These are phyloP conservation scores for Rachicladosporium sp. DNA, from an alignment of 2,329 filamentous ascomycete genomes.

Conservation along the genomic window DNA sequence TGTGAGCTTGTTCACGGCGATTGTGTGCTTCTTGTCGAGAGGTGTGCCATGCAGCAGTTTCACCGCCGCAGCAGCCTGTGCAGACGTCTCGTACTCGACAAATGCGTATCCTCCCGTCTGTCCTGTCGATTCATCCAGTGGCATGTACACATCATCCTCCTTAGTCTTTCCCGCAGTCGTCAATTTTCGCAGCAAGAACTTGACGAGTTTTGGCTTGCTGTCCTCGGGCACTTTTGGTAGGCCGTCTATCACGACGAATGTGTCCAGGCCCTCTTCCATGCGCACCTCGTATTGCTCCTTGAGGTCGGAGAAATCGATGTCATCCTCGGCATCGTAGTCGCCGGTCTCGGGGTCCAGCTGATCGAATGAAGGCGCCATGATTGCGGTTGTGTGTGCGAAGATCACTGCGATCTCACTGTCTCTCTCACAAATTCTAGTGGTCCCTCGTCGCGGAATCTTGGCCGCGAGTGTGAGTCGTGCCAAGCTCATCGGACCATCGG, in stretches of 20 bases:
- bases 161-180: slow-evolving; percentile 71
- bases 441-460: no score
- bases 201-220: slow-evolving; percentile 85
- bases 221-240: slow-evolving; percentile 81
- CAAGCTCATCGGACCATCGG: no score
- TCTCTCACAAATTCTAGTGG: no score
- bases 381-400: slow-evolving; percentile 21
- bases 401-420: no score
- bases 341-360: slow-evolving; percentile 69
- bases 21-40: slow-evolving; percentile 92
- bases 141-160: slow-evolving; percentile 89
- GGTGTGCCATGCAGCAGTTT: slow-evolving; percentile 76
- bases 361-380: slow-evolving; percentile 89
- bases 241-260: slow-evolving; percentile 92
- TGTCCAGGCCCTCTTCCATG: slow-evolving; percentile 88
- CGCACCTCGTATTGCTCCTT: slow-evolving; percentile 91
- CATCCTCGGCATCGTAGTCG: slow-evolving; percentile 81
- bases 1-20: slow-evolving; percentile 94
- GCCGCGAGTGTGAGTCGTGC: no score
- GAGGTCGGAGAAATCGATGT: slow-evolving; percentile 91
- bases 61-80: slow-evolving; percentile 78
- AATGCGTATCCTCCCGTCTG: slow-evolving; percentile 89
- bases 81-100: slow-evolving; percentile 85
- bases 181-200: slow-evolving; percentile 90
- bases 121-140: slow-evolving; percentile 65